Base-by-base conservation (phyloP, 2,329 filamentous ascomycete species). In the Emergomyces orientalis region DNA sequence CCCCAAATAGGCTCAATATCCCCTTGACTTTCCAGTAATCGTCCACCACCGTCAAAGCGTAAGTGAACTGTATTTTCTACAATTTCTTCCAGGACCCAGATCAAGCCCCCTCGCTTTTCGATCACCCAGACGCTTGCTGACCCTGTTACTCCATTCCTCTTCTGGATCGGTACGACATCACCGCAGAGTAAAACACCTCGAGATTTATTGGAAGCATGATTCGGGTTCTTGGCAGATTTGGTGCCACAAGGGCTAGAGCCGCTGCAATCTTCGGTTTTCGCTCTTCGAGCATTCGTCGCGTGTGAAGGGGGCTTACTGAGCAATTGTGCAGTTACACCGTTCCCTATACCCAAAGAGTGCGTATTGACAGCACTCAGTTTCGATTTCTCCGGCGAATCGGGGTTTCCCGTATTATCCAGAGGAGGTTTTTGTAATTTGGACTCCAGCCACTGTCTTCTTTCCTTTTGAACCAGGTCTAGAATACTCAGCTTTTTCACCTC, bases 111-210 rank as follows among this genome's bases (percentile, higher is more conserved):
- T 58, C 88, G 85, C 76, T 99, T 99, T 75, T 99, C 94, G 78
- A 99, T 99, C 3, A 99, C 94, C 94, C 94, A 99, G 47, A 99
- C 79, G 75, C 92, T 97, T 45, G 94, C 94, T 63, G 94, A 92
- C 1, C 94, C 94, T 4, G 88, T 93, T 13, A 88, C 85, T 3
- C 94, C 94, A 70, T 99, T 96, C 65, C 94, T 86, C 76, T 97
- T 99, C 73, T 92, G 89, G 64, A 99, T 99, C 0, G 94, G 94
- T 22, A 99, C 91, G n/a, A 99, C 93, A 73, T 99, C 94, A 52
- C 94, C 94, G 69, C 94, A 99, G 1, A 99, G 82, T 60, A 99
- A 76, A 32, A 99, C 94, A 2, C 93, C 93, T 69, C 91, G 84
- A 30, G 91, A 95, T 67, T 90, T 91, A 69, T 84, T 88, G 67